These are phyloP conservation scores for Fusarium paranaense DNA, from an alignment of 2,329 filamentous ascomycete genomes.

Conservation along the genomic window DNA sequence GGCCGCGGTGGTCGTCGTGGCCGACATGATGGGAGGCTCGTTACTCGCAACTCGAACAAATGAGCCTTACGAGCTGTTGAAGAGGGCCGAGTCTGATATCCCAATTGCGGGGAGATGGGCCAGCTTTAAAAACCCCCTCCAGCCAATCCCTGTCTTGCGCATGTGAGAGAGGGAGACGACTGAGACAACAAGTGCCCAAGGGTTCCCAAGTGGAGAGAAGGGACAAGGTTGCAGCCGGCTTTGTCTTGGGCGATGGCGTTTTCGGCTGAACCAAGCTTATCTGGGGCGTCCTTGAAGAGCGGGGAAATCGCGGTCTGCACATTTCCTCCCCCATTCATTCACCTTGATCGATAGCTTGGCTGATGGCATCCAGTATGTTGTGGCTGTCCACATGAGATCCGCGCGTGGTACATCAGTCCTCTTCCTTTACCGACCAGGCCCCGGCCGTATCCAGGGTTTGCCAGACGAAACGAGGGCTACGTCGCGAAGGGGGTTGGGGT, in stretches of 20 bases:
- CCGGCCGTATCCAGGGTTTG: not conserved
- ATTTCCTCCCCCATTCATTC: not conserved
- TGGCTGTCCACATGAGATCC: not conserved
- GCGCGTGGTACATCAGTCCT: not conserved
- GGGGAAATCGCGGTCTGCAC: not conserved
- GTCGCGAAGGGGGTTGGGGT: not conserved
- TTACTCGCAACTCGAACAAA: not conserved
- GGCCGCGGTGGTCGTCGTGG: constrained; percentile 7
- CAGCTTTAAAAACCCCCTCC: not conserved
- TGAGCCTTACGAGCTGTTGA: no score
- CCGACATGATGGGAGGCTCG: constrained; percentile 1
- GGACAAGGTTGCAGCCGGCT: not conserved
- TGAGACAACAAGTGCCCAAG: not conserved
- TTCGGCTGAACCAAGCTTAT: not conserved
- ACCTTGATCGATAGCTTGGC: not conserved
- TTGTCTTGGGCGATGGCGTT: not conserved
- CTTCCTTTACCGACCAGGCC: not conserved
- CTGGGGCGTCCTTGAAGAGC: not conserved
- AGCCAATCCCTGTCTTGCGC: not conserved
- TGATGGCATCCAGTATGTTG: not conserved
- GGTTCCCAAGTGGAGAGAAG: not conserved
- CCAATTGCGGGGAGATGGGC: no score
- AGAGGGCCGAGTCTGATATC: no score
- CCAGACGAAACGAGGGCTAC: not conserved
- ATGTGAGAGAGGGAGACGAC: not conserved